Percentiles rank a stretch among this genome's conserved stretches.
Conservation (phyloP, 768 basidiomycete species). For the Gautieria morchelliformis region DNA sequence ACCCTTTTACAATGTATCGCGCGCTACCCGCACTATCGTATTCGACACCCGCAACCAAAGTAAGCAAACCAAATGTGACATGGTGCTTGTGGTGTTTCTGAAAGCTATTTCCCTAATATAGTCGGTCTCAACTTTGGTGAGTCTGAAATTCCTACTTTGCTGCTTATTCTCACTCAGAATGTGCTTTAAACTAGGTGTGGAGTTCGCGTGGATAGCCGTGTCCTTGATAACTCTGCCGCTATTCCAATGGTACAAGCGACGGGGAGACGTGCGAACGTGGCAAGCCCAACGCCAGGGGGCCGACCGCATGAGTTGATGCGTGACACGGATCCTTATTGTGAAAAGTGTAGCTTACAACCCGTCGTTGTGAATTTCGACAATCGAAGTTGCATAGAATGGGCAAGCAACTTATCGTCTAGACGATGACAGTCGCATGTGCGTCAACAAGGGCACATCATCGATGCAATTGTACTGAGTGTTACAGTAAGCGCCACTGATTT, state of each 20-base stretch:
- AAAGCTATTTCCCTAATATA: not conserved
- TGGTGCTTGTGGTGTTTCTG: not conserved
- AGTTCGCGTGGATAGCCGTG: constrained; percentile 45
- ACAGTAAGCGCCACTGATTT: too few relatives aligned
- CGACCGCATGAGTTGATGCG: not conserved
- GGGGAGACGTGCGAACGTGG: not conserved
- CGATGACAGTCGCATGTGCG: too few relatives aligned
- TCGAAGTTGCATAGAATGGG: too few relatives aligned
- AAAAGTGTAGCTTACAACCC: too few relatives aligned
- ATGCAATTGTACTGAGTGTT: too few relatives aligned
- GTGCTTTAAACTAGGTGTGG: constrained; percentile 19
- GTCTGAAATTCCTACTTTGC: not conserved
- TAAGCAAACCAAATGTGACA: constrained; percentile 12
- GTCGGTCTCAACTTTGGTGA: not conserved
- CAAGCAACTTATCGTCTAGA: too few relatives aligned
- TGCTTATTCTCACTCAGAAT: not conserved
- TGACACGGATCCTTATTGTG: too few relatives aligned
- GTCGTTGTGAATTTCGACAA: too few relatives aligned
- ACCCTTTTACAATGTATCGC: constrained; percentile 66
- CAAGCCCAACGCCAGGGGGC: not conserved
- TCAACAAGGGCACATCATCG: too few relatives aligned
- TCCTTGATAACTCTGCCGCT: constrained; percentile 45
- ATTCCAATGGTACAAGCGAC: constrained; percentile 35
- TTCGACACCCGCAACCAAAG: constrained; percentile 55
- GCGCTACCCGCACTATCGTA: constrained; percentile 49